A percentile compares a stretch with the other conserved stretches of the same genome.
Conservation (phyloP, 2,329 filamentous ascomycete species). For the Metarhizium brunneum region DNA sequence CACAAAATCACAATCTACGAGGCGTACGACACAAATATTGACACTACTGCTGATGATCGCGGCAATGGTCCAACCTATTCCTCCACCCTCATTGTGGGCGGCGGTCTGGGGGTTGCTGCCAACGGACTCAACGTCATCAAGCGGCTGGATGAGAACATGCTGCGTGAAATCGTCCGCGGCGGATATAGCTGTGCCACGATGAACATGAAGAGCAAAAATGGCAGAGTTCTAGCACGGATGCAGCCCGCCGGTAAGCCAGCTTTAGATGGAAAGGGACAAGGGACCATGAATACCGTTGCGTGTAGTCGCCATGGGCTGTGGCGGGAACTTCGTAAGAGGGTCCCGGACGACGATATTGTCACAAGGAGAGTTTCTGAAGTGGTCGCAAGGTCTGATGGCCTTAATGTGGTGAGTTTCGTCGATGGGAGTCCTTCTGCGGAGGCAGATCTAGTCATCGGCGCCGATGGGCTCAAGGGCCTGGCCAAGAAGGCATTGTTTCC, state of each 20-base stretch:
- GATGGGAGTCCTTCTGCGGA: slow-evolving; percentile 13
- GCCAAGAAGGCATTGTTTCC: slow-evolving; percentile 14
- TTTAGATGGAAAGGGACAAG: slow-evolving; percentile 11
- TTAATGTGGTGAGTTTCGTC: slow-evolving; percentile 12
- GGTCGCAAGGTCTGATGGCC: slow-evolving; percentile 7
- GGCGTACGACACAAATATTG: slow-evolving; percentile 10
- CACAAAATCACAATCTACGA: slow-evolving; percentile 17
- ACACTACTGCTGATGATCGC: not conserved
- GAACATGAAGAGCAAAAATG: slow-evolving; percentile 15
- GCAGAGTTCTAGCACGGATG: slow-evolving; percentile 11
- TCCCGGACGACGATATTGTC: slow-evolving; percentile 12
- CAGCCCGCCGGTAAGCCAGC: slow-evolving; percentile 6
- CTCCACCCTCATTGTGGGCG: slow-evolving; percentile 15
- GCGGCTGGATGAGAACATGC: slow-evolving; percentile 13
- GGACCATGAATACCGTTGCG: not conserved
- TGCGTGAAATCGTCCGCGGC: slow-evolving; percentile 12
- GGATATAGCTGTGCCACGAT: slow-evolving; percentile 14
- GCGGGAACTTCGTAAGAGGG: slow-evolving; percentile 12
- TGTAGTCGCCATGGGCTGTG: slow-evolving; percentile 13
- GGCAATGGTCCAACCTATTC: slow-evolving; percentile 9
- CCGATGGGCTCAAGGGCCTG: slow-evolving; percentile 14
- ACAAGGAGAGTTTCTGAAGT: slow-evolving; percentile 13
- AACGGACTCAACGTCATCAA: slow-evolving; percentile 16
- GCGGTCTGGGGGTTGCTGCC: slow-evolving; percentile 14
- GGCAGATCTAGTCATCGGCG: slow-evolving; percentile 16